Evolutionary conservation across 2,329 filamentous ascomycete genomes (phyloP).

Genomic region (Talaromyces sp.): DNA sequence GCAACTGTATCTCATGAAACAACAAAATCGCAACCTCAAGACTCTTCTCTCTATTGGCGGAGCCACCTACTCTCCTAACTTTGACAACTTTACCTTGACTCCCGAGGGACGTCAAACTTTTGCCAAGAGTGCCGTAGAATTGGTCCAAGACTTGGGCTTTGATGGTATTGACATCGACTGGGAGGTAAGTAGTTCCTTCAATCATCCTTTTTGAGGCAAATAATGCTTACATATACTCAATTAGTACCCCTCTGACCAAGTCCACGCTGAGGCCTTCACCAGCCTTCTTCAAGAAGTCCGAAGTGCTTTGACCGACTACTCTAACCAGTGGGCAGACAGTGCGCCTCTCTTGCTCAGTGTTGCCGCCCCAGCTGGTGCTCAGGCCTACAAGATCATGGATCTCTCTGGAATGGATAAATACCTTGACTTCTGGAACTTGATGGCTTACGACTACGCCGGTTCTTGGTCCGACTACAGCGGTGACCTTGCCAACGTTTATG

Average conservation of each 20-base stretch:
- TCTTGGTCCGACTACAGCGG: neutral
- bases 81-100: conserved; percentile 59
- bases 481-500: neutral
- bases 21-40: conserved; percentile 70
- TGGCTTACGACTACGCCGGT: conserved; percentile 72
- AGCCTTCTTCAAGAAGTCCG: conserved; percentile 24
- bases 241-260: conserved; percentile 23
- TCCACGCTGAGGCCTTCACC: conserved; percentile 30
- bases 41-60: conserved; percentile 77
- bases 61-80: conserved; percentile 74
- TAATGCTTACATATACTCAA: conserved; percentile 36
- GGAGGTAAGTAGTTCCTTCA: conserved; percentile 22
- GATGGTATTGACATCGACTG: conserved; percentile 40
- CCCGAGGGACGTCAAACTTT: conserved; percentile 57
- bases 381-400: conserved; percentile 38
- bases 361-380: conserved; percentile 41
- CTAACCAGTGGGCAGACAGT: conserved; percentile 28
- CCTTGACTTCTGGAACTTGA: conserved; percentile 52
- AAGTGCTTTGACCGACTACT: conserved; percentile 43
- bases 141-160: conserved; percentile 75
- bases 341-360: conserved; percentile 43
- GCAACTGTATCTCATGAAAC: conserved; percentile 55
- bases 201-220: neutral
- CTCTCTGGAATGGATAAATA: conserved; percentile 41
- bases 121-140: conserved; percentile 61